Conservation (phyloP, 805 yeast genomes). For the Komagataella ulmi region DNA sequence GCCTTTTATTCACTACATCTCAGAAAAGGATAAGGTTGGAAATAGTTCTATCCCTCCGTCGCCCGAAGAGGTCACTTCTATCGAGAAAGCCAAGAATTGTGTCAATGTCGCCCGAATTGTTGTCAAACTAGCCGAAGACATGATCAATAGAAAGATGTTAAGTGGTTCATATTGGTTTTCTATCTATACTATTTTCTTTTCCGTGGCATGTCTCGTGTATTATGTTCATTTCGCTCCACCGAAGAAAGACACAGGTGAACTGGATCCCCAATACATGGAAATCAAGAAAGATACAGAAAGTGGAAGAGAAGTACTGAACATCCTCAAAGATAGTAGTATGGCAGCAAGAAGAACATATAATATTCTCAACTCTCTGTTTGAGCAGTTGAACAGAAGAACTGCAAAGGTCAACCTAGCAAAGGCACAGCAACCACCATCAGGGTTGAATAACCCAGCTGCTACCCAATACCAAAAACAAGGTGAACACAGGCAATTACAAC, state of each 20-base stretch:
- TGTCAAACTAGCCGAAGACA: constrained; percentile 66
- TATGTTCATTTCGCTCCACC: constrained; percentile 47
- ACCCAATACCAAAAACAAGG: not conserved
- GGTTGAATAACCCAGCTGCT: not conserved
- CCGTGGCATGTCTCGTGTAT: constrained; percentile 76
- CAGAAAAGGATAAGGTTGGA: constrained; percentile 11
- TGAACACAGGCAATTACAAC: not conserved
- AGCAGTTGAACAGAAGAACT: constrained; percentile 62
- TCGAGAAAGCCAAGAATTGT: constrained; percentile 70
- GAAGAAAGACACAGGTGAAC: constrained; percentile 19
- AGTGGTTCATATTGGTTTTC: constrained; percentile 89
- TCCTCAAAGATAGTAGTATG: constrained; percentile 58
- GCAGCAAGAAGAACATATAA: constrained; percentile 75
- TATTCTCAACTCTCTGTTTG: constrained; percentile 67
- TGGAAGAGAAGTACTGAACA: constrained; percentile 63
- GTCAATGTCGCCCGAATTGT: constrained; percentile 75
- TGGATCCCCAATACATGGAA: constrained; percentile 37
- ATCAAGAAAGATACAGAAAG: constrained; percentile 67
- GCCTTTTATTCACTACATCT: constrained; percentile 77
- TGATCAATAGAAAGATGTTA: constrained; percentile 58
- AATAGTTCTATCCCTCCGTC: constrained; percentile 8
- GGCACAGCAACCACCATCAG: constrained; percentile 4
- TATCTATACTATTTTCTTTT: constrained; percentile 77
- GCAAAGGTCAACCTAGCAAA: constrained; percentile 25
- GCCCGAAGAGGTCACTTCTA: constrained; percentile 41